Conservation (phyloP, 2,329 filamentous ascomycete genomes). For the Coniochaeta sp. region DNA sequence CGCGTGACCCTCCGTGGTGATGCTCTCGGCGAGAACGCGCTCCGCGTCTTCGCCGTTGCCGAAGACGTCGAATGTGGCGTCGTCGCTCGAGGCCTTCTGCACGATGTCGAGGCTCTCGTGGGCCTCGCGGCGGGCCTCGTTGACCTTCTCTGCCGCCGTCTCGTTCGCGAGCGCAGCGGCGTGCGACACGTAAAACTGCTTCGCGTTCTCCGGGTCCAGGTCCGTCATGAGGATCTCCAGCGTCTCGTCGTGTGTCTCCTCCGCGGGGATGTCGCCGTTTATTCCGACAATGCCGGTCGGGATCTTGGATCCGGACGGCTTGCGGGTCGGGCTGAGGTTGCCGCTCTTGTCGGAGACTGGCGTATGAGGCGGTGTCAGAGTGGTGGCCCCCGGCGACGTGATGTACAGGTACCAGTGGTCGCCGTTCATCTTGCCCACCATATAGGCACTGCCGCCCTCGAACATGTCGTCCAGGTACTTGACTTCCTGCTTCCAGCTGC, state of each 20-base stretch:
- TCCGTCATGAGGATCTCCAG: constrained; percentile 68
- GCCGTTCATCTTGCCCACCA: constrained; percentile 99
- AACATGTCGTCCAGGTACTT: constrained; percentile 89
- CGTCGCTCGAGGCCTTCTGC: constrained; percentile 33
- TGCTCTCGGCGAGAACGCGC: constrained; percentile 44
- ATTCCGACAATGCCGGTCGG: constrained; percentile 38
- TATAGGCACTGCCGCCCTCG: constrained; percentile 88
- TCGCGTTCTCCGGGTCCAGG: constrained; percentile 59
- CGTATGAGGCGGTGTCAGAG: constrained; percentile 75
- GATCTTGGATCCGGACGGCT: constrained; percentile 34
- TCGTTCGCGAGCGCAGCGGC: constrained; percentile 87
- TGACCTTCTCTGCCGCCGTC: constrained; percentile 62
- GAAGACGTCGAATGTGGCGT: constrained; percentile 73
- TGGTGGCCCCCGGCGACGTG: constrained; percentile 68
- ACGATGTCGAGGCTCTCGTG: constrained; percentile 51
- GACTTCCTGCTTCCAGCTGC: constrained; percentile 96
- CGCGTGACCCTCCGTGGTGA: constrained; percentile 89
- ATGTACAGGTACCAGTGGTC: constrained; percentile 99
- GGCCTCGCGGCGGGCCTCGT: constrained; percentile 54
- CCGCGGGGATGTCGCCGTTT: constrained; percentile 29
- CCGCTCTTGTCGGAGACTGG: constrained; percentile 46
- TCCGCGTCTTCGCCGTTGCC: constrained; percentile 55
- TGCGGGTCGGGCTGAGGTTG: constrained; percentile 26
- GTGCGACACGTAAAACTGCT: constrained; percentile 61
- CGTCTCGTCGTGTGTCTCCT: constrained; percentile 63